Conservation (phyloP, 352 stramenopile species). For the Phytophthora cactorum region DNA sequence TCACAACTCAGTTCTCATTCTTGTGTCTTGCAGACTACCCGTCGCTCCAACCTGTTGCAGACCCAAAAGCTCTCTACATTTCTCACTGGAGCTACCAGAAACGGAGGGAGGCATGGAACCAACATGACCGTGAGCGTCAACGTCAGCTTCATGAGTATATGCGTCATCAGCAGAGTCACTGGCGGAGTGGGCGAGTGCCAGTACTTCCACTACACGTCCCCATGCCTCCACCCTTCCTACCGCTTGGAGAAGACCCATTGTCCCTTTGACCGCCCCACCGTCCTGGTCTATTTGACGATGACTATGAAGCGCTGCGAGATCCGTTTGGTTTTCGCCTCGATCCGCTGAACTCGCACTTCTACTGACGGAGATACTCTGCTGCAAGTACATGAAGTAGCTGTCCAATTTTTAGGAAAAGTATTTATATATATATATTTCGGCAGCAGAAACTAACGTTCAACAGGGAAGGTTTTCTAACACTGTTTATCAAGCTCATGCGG, state of each 20-base stretch:
- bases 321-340: slow-evolving; percentile 24
- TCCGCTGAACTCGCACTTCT: slow-evolving; percentile 14
- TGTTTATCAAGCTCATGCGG: slow-evolving; percentile 19
- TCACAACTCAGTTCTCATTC: background rate
- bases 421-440: slow-evolving; percentile 18
- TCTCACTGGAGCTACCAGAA: slow-evolving; percentile 20
- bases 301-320: slow-evolving; percentile 18
- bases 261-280: slow-evolving; percentile 13
- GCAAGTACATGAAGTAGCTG: background rate
- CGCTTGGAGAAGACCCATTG: slow-evolving; percentile 17
- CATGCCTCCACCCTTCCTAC: slow-evolving; percentile 28
- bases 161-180: slow-evolving; percentile 14
- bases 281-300: slow-evolving; percentile 14
- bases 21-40: slow-evolving; percentile 27
- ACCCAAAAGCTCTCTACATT: slow-evolving; percentile 34
- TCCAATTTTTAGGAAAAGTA: slow-evolving; percentile 18
- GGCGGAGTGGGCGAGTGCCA: slow-evolving; percentile 15
- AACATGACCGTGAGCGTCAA: slow-evolving; percentile 10
- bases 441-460: slow-evolving; percentile 8
- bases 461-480: slow-evolving; percentile 1
- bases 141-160: slow-evolving; percentile 12
- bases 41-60: background rate
- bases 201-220: slow-evolving; percentile 16
- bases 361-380: background rate
- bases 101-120: slow-evolving; percentile 21